Conservation (phyloP, 2,329 filamentous ascomycete species). For the Exophiala oligosperma region DNA sequence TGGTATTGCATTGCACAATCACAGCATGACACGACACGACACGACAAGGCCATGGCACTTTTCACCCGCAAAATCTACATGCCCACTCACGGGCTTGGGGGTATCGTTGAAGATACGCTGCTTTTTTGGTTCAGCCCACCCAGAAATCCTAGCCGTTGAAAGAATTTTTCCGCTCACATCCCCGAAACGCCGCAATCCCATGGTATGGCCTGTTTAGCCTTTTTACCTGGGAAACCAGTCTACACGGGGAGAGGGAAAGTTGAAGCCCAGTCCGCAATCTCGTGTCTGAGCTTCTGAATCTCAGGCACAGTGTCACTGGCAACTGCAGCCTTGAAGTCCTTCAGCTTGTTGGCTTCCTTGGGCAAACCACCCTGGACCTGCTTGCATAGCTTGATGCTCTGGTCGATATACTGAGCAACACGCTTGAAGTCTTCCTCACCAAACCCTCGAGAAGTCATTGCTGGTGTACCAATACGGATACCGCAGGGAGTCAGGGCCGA, state of each 20-base stretch:
- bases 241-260: constrained; percentile 88
- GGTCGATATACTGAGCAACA: constrained; percentile 82
- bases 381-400: constrained; percentile 79
- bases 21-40: background rate
- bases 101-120: constrained; percentile 26
- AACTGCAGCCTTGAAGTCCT: constrained; percentile 98
- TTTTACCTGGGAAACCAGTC: background rate
- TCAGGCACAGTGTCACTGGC: constrained; percentile 73
- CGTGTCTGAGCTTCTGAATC: constrained; percentile 82
- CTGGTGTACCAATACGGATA: constrained; percentile 89
- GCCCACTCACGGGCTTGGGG: background rate
- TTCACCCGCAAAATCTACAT: too few relatives aligned
- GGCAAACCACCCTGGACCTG: constrained; percentile 80
- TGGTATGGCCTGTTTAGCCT: too few relatives aligned
- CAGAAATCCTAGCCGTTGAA: constrained; percentile 16
- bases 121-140: background rate
- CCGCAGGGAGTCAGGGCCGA: constrained; percentile 92
- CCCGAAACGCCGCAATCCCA: constrained; percentile 9
- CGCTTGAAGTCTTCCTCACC: constrained; percentile 81
- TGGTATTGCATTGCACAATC: background rate
- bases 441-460: constrained; percentile 98
- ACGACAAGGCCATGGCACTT: background rate
- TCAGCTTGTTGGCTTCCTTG: constrained; percentile 98
- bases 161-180: background rate
- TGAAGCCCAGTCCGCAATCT: constrained; percentile 83